Evolutionary conservation across 2,329 filamentous ascomycete genomes (phyloP).

Genomic region (Apiospora aurea): DNA sequence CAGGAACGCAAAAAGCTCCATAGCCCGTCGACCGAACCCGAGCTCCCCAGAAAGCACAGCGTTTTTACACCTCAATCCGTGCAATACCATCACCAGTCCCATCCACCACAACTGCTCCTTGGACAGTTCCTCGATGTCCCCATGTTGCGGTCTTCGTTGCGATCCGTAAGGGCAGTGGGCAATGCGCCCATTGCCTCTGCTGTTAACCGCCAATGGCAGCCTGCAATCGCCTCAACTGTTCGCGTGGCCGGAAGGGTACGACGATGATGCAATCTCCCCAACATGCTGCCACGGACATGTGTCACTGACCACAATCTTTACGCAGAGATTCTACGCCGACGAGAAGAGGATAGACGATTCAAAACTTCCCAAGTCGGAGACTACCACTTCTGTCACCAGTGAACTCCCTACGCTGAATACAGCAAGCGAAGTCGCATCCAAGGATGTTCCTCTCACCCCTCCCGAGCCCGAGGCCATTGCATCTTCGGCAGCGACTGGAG

Average conservation of each 20-base stretch:
- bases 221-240: conserved; percentile 47
- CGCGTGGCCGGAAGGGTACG: conserved; percentile 50
- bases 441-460: conserved; percentile 50
- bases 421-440: conserved; percentile 46
- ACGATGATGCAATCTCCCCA: conserved; percentile 31
- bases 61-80: conserved; percentile 19
- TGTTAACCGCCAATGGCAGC: conserved; percentile 66
- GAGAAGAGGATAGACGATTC: conserved; percentile 58
- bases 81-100: conserved; percentile 3
- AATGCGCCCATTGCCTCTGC: conserved; percentile 60
- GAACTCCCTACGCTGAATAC: conserved; percentile 44
- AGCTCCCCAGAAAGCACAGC: conserved; percentile 21
- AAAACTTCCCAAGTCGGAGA: conserved; percentile 60
- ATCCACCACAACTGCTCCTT: conserved; percentile 13
- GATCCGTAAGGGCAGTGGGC: conserved; percentile 67
- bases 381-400: conserved; percentile 55
- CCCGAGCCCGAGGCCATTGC: conserved; percentile 45
- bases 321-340: conserved; percentile 65
- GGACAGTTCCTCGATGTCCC: conserved; percentile 50
- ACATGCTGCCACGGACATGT: not conserved
- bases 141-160: conserved; percentile 75
- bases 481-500: conserved; percentile 42
- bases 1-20: conserved; percentile 20
- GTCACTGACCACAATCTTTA: not conserved
- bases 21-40: conserved; percentile 18